Evolutionary conservation across 495 filamentous ascomycete species (phyloP), one percentile per base, ranked within the genome.

Genomic region (Aspergillus cavernicola): DNA sequence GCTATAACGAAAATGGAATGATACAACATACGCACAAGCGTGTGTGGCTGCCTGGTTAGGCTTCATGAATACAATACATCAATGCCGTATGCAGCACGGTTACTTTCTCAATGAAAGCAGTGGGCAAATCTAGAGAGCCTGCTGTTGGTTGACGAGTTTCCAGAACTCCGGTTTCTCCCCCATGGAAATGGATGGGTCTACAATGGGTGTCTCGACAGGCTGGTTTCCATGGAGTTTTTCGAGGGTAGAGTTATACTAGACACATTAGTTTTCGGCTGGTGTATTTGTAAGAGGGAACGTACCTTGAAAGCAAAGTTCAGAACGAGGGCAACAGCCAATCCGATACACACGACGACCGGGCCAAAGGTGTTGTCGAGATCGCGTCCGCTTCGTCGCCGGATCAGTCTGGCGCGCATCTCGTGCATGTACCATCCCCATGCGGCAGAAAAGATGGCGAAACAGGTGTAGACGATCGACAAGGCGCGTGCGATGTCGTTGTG

Each of bases 291-390:
- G 26, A 12, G 26, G 15, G 24, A 29, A 52, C 67, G 20, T 57
- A 77, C 72, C 72, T 92, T 89, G 66, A 98, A 90, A 13, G 76
- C 80, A 76, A 97, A 96, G 71, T 98, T 97, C 61, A 96, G 64
- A 40, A 87, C 76, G 57, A 98, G 69, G 44, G 90, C 90, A 36
- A 88, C 64, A 32, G 86, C 81, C 60, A 98, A 65, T 19, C 91
- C 89, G 28, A 86, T 67, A 63, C 88, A 92, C 38, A 97, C 84
- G 2, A 95, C 80, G 45, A 96, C 62, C 18, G 95, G 93, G 3
- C 93, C 93, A 43, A 89, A 57, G 55, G 86, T 71, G 59, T 88
- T 93, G 67, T 98, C 92, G 68, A 98, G 90, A 61, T 97, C 93
- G 65, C 84, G 89, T 16, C 90, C 91, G 68, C 90, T 95, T 49